phyloP scores from a whole-genome alignment of 2,329 filamentous ascomycete species.

The Aspergillus viridinutans region DNA sequence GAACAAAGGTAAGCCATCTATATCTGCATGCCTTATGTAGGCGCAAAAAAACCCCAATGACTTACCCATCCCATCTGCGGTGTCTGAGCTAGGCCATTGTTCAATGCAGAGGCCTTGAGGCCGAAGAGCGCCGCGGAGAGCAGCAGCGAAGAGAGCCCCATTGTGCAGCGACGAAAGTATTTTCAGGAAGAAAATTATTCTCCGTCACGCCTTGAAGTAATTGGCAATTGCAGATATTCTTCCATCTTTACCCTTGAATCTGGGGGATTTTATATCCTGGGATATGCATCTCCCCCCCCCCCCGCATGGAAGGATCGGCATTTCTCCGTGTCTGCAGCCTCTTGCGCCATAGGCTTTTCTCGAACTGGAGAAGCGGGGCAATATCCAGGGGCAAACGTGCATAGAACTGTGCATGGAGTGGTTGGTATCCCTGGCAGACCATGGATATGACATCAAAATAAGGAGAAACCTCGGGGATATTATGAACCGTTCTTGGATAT shows the following conservation, averaged over 20 bases:
- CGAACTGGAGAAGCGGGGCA: neutral
- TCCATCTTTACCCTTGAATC: neutral
- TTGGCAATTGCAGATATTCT: neutral
- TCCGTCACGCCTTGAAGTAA: neutral
- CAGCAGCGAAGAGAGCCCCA: constrained; percentile 8
- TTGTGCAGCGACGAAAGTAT: neutral
- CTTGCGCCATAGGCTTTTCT: neutral
- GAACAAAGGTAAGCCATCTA: neutral
- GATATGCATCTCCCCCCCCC: neutral
- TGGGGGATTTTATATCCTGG: neutral
- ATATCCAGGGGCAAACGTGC: neutral
- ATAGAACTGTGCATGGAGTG: neutral
- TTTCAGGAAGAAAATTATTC: neutral
- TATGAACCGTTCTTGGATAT: too few relatives aligned
- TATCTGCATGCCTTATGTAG: neutral
- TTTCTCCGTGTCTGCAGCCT: neutral
- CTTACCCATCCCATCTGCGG: constrained; percentile 42
- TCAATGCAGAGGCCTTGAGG: constrained; percentile 20
- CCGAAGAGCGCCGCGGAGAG: constrained; percentile 7
- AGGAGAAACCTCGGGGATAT: neutral
- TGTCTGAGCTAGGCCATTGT: constrained; percentile 41
- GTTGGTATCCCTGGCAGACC: neutral
- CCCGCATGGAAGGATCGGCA: neutral
- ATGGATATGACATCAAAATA: neutral
- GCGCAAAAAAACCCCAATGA: constrained; percentile 1